Conservation (phyloP, 1,284 basidiomycete genomes). For the Meira miltonrushii region DNA sequence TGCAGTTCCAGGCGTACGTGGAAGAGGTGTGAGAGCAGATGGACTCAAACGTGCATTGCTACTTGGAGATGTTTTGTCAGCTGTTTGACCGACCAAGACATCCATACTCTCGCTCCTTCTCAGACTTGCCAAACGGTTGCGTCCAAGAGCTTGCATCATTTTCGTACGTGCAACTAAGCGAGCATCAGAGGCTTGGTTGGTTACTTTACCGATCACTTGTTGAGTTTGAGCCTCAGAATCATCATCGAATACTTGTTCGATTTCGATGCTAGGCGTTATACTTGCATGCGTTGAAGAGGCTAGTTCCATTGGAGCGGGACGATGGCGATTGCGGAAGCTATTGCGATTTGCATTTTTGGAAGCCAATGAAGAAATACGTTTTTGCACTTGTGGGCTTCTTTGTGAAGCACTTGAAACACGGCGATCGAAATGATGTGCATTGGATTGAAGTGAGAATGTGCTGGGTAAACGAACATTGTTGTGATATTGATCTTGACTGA, state of each 20-base stretch:
- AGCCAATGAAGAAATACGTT: background rate
- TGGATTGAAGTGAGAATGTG: background rate
- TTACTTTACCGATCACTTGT: no score
- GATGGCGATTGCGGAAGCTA: no score
- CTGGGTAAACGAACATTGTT: background rate
- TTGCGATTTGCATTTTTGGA: background rate
- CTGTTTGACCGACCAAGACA: slow-evolving; percentile 2
- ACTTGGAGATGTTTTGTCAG: background rate
- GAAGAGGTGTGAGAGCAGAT: background rate
- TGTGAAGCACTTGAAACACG: background rate
- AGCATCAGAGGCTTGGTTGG: background rate
- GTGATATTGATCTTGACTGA: no score
- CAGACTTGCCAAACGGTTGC: background rate
- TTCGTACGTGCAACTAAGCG: background rate
- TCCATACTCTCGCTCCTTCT: background rate
- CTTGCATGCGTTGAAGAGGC: background rate
- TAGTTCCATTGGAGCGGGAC: no score
- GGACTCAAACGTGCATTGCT: background rate
- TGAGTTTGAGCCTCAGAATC: slow-evolving; percentile 5
- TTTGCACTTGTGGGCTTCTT: background rate
- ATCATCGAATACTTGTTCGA: slow-evolving; percentile 7
- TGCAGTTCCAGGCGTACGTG: slow-evolving; percentile 5
- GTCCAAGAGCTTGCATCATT: slow-evolving; percentile 7
- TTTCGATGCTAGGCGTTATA: background rate
- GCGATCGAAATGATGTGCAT: background rate